Conservation (phyloP, 164 flowering plant genomes). For the Nymphaea thermarum region DNA sequence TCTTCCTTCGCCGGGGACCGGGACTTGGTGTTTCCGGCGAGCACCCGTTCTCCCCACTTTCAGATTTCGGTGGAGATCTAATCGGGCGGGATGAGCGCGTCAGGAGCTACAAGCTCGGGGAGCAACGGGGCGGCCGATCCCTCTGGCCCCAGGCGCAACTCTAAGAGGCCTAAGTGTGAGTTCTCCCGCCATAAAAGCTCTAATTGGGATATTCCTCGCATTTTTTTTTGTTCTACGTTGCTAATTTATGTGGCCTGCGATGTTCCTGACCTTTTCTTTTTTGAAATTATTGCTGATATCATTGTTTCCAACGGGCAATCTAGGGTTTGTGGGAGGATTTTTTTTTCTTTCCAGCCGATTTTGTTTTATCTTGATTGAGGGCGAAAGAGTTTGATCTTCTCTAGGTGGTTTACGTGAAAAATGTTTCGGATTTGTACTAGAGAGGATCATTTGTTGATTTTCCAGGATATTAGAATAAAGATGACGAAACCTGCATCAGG, state of each 20-base stretch:
- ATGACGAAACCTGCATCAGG: no score
- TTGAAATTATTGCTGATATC: neutral
- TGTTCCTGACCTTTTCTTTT: neutral
- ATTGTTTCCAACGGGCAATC: neutral
- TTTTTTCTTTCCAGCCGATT: no score
- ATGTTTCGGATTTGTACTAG: neutral
- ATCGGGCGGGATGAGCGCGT: neutral
- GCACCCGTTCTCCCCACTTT: neutral
- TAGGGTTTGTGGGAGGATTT: neutral
- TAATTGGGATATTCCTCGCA: neutral
- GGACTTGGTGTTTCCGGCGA: neutral
- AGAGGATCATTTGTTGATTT: neutral
- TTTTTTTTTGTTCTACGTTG: neutral
- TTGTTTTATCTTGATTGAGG: no score
- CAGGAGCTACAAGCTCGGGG: neutral
- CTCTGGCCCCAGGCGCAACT: neutral
- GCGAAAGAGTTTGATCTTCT: neutral
- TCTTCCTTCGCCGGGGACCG: neutral
- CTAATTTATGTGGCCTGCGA: neutral
- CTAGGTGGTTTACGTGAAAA: neutral
- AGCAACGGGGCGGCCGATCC: neutral
- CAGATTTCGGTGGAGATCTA: neutral
- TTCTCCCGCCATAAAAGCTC: neutral
- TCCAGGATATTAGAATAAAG: no score
- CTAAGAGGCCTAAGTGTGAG: conserved; percentile 1